Conservation (phyloP, 2,329 filamentous ascomycete species). For the Nigrospora osmanthi region DNA sequence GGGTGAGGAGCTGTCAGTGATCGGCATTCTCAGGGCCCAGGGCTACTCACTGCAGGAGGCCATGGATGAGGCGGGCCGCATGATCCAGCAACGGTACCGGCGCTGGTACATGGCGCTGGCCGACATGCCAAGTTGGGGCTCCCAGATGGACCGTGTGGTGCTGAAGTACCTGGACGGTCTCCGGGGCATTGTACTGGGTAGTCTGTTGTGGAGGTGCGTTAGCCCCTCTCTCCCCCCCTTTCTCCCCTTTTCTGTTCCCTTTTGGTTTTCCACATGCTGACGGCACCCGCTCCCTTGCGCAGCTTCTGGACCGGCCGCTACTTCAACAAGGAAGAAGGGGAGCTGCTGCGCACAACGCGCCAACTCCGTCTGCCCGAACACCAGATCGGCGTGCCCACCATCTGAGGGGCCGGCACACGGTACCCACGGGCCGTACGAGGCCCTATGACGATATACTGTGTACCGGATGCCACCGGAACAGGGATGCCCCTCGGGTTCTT, state of each 20-base stretch:
- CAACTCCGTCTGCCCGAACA: not conserved
- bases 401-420: no score
- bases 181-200: constrained; percentile 13
- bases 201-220: constrained; percentile 16
- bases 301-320: constrained; percentile 1
- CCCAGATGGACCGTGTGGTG: constrained; percentile 13
- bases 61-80: constrained; percentile 10
- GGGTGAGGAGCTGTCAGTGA: constrained; percentile 13
- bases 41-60: constrained; percentile 12
- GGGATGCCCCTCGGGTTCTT: no score
- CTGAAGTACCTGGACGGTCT: constrained; percentile 12
- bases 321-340: constrained; percentile 1
- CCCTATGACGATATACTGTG: no score
- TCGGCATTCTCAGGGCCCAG: constrained; percentile 9
- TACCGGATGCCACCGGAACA: no score
- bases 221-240: not conserved
- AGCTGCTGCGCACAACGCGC: not conserved
- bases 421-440: no score
- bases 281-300: not conserved
- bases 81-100: constrained; percentile 13
- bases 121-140: constrained; percentile 14
- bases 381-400: no score
- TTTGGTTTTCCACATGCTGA: not conserved
- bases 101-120: constrained; percentile 14
- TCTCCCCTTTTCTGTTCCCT: no score